These are phyloP conservation scores for Nicotiana sylvestris DNA, from an alignment of 257 asterid genomes.

Conservation along the genomic window DNA sequence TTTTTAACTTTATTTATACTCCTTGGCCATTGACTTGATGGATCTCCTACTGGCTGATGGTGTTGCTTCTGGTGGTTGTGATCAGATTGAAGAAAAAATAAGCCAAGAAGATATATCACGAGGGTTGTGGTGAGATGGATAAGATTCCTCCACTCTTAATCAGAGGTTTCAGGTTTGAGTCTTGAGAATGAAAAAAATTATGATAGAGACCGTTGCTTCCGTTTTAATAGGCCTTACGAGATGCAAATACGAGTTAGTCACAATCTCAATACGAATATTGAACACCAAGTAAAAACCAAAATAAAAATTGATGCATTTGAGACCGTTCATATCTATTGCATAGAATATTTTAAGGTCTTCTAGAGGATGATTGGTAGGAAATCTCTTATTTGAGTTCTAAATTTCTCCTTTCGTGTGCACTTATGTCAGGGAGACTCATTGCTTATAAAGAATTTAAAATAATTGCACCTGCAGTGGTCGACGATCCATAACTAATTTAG, in stretches of 20 bases:
- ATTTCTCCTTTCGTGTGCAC: background rate
- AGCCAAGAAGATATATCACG: too few species aligned
- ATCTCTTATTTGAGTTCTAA: background rate
- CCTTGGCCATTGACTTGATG: background rate
- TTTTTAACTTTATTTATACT: background rate
- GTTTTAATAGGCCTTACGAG: too few species aligned
- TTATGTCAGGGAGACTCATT: background rate
- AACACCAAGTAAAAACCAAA: too few species aligned
- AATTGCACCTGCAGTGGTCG: background rate
- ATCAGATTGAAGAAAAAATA: too few species aligned
- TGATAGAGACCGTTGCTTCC: too few species aligned
- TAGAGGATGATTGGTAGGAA: background rate
- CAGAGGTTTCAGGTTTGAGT: too few species aligned
- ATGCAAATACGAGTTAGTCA: too few species aligned
- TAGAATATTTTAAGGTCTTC: background rate
- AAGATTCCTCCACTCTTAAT: too few species aligned
- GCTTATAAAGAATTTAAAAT: background rate
- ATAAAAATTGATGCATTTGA: background rate
- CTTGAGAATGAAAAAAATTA: too few species aligned
- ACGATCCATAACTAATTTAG: background rate
- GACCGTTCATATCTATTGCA: background rate
- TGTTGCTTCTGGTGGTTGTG: background rate
- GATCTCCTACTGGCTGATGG: background rate
- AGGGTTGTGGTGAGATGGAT: too few species aligned
- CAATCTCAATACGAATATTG: too few species aligned